Base-by-base conservation (phyloP, 176 grass and related monocot genomes). In the Musa itinerans region DNA sequence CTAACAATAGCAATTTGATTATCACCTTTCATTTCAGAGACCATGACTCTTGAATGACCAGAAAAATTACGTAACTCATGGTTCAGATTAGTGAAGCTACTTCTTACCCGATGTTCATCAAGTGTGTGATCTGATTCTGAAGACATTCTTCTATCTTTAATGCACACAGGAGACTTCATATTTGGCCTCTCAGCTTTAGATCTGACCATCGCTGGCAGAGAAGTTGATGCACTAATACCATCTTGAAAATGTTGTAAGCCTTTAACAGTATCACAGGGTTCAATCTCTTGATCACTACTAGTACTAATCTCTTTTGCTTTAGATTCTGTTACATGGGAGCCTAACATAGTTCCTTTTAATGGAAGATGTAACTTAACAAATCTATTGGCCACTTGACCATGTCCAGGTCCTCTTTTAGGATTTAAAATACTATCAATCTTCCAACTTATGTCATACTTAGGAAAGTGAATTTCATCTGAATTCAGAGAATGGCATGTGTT, bases 271-370 rank as follows among this genome's bases (percentile, higher is more conserved):
- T 73, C 52, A 54, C 9, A 55, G 15, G 6, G 23, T 20, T 73
- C 71, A 54, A 16, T 54, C 50, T 54, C 52, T 25, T 23, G n/a
- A 25, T 15, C 51, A 25, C 22, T 54, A 25, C 13, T 73, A 55
- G 24, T 23, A 55, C 22, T 10, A 55, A 15, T 6, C 19, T 54
- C 71, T 26, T 54, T 26, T 54, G 71, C 21, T 54, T 50, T n/a
- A 73, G 54, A 73, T 17, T 73, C 71, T 73, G 21, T 73, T 17
- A 55, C 16, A 54, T 71, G 17, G 34, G 71, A 73, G 54, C 10
- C 1, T 26, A 54, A 14, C 26, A 14, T 11, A 9, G 43, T 17
- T 71, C 54, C 48, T 5, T 7, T 8, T 15, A 14, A 15, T 54
- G 50, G 22, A 25, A 2, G 7, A 54, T 54, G 71, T 25, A 48